Evolutionary conservation across 768 basidiomycete genomes (phyloP), one percentile per base, ranked within the genome.

Genomic region (Suillus weaverae): DNA sequence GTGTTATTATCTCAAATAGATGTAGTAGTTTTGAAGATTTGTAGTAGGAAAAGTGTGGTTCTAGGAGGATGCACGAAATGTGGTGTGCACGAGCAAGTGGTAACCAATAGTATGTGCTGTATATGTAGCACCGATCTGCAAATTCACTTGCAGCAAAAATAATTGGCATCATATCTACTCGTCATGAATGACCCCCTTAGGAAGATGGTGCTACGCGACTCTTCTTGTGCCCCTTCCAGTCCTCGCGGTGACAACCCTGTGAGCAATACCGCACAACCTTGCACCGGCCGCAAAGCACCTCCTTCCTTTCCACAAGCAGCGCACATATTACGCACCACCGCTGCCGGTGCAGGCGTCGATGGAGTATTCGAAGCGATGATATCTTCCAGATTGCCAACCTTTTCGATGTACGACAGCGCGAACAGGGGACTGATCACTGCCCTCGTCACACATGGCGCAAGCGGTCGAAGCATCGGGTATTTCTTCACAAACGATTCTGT

Each of bases 371-470:
- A 3, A 38, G 7, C 8, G 1, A 16, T 0, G 14, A 2, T 1
- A 38, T 5, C 51, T 5, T 62, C 43, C 36, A 8, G 41, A n/a
- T 66, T 62, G 2, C 72, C 75, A 22, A 83, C 69, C 16, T 70
- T 70, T 66, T 86, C 83, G 66, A 85, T 62, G 69, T 82, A 85
- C 7, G 85, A 77, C 18, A 83, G 79, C 0, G 83, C 78, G 60
- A 87, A 88, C 13, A 89, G 72, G 0, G 85, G 87, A 2, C 81
- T 77, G 44, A 89, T 72, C 0, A 85, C 88, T 5, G 80, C 73
- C 10, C 86, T 76, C 1, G 84, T 86, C 16, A 76, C 80, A 60
- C 80, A 81, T 7, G 79, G 78, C 2, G 79, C 78, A 14, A 87
- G 69, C 26, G 56, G 38, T 0, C 18, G 38, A 59, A 2, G 61